Evolutionary conservation across 148 eudicot genomes (phyloP).

Genomic region (Vaccinium macrocarpon): DNA sequence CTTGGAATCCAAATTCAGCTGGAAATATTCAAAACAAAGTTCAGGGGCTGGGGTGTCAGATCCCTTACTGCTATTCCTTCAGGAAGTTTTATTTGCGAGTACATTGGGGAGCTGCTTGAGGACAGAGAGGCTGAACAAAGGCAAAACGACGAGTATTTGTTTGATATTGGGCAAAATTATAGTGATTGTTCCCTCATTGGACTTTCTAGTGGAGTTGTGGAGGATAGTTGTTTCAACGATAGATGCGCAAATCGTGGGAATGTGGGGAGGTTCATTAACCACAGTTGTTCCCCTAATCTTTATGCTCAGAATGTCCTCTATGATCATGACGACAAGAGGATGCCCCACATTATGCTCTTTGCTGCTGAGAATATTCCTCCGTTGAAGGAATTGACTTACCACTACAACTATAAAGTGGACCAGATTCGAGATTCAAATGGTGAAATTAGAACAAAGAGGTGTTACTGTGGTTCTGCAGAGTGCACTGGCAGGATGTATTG

Average conservation of each 20-base stretch:
- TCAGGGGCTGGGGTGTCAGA: constrained; percentile 89
- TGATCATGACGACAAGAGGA: constrained; percentile 73
- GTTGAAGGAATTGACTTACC: constrained; percentile 73
- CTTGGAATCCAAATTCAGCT: constrained; percentile 69
- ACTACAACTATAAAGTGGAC: constrained; percentile 65
- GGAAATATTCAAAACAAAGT: constrained; percentile 81
- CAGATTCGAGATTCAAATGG: constrained; percentile 65
- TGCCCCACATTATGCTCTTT: constrained; percentile 91
- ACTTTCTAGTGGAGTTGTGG: constrained; percentile 24
- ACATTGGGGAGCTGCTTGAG: constrained; percentile 76
- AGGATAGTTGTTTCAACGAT: constrained; percentile 71
- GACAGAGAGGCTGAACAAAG: constrained; percentile 84
- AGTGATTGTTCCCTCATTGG: constrained; percentile 42
- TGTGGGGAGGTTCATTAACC: constrained; percentile 84
- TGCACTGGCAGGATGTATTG: constrained; percentile 85
- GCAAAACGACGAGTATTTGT: constrained; percentile 66
- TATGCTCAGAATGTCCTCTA: constrained; percentile 84
- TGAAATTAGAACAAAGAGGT: constrained; percentile 61
- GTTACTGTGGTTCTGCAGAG: constrained; percentile 77
- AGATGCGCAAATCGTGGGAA: constrained; percentile 72
- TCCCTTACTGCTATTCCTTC: constrained; percentile 62
- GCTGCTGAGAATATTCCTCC: constrained; percentile 90
- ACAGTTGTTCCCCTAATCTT: constrained; percentile 84
- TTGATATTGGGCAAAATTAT: constrained; percentile 77
- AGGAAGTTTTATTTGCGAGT: constrained; percentile 89